Base-by-base conservation (phyloP, 306 rosid genomes). In the Fagus crenata region DNA sequence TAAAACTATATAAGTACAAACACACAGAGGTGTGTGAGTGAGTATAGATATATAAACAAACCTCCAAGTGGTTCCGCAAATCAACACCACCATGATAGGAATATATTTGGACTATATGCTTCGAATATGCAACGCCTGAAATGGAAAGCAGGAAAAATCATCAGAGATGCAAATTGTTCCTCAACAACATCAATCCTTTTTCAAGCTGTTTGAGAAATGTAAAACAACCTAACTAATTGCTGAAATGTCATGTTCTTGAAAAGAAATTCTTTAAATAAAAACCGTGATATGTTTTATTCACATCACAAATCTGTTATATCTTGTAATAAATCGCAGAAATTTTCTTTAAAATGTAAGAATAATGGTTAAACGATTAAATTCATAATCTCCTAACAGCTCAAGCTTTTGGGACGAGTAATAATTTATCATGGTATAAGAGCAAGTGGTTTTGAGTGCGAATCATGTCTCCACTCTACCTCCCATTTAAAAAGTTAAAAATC, bases 51-150 rank as follows among this genome's bases (percentile, higher is more conserved):
- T 42, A 22, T 22, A 22, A n/a, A 74, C 91, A 81, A 83, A 94
- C 98, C 98, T 94, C 98, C 64, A 92, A 82, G 80, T 92, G 97
- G 81, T 92, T 94, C 80, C 93, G 78, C 43, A 94, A 82, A 74
- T 89, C 98, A 81, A 92, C 93, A 74, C 90, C 94, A 55, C 93
- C 96, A 18, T 85, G 91, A 81, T 92, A 94, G 73, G 98, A 85
- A 77, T 90, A 94, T 77, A 94, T 73, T 84, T 94, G 98, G 79
- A 94, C 98, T 53, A 94, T 88, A 79, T 92, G 88, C 90, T 88
- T 94, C 53, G 98, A 92, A 90, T 90, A 94, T 74, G 98, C 98
- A 85, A 94, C 96, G 74, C 98, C 98, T 94, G 90, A 80, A 86
- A 67, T 39, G 55, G 49, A 58, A 69, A 58, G 56, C 40, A 69